Evolutionary conservation across 208 protist genomes (phyloP).

Genomic region (Kentomonas sorsogonicus): DNA sequence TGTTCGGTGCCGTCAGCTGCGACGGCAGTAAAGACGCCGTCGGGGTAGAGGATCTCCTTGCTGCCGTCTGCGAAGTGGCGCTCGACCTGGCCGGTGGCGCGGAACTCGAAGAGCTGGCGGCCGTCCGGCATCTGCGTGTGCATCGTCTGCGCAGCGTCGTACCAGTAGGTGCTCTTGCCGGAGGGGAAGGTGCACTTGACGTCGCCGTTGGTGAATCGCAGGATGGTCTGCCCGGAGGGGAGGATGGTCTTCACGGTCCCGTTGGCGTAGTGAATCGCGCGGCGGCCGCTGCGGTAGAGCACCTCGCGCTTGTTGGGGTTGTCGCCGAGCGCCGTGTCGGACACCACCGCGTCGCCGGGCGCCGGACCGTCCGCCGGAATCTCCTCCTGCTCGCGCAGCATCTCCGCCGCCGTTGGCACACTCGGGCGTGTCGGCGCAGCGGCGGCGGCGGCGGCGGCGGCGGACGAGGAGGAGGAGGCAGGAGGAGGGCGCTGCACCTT

Average conservation of each 20-base stretch:
- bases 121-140: constrained; percentile 87
- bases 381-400: constrained; percentile 55
- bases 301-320: constrained; percentile 86
- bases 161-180: constrained; percentile 91
- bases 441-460: constrained; percentile 15
- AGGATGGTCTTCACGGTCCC: constrained; percentile 88
- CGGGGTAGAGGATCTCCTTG: constrained; percentile 93
- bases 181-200: constrained; percentile 86
- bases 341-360: constrained; percentile 66
- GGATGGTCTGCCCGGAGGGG: constrained; percentile 68
- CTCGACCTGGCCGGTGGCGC: constrained; percentile 84
- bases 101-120: constrained; percentile 88
- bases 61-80: constrained; percentile 82
- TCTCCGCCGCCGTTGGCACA: constrained; percentile 56
- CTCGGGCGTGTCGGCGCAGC: constrained; percentile 21
- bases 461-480: too few species aligned
- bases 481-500: constrained; percentile 12
- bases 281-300: constrained; percentile 85
- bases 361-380: constrained; percentile 49
- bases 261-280: constrained; percentile 89
- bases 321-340: constrained; percentile 62
- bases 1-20: constrained; percentile 75
- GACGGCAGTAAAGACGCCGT: constrained; percentile 88
- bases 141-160: constrained; percentile 85
- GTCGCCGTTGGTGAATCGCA: constrained; percentile 92